Conservation (phyloP, 495 filamentous ascomycete species). For the Lindgomyces ingoldianus region DNA sequence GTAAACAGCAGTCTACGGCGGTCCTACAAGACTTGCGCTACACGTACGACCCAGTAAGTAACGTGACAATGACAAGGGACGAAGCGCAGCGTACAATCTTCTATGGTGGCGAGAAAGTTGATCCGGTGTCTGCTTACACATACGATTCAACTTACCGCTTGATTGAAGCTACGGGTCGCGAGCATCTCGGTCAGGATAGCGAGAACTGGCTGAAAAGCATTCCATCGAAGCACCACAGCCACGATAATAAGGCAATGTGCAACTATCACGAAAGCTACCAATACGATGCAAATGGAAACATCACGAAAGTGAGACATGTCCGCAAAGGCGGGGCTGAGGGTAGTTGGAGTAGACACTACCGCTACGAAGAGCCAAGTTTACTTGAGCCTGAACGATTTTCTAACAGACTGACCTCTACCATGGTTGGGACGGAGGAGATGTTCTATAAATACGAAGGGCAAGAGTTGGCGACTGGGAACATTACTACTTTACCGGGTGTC, state of each 20-base stretch:
- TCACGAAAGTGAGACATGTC: neutral
- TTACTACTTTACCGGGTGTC: neutral
- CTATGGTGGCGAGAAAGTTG: neutral
- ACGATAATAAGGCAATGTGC: neutral
- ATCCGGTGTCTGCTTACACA: neutral
- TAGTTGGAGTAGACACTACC: neutral
- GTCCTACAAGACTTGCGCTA: neutral
- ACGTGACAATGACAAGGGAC: neutral
- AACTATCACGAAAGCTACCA: neutral
- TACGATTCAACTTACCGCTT: neutral
- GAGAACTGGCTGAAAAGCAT: neutral
- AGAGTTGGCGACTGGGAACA: neutral
- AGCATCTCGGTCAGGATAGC: neutral
- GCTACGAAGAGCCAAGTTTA: neutral
- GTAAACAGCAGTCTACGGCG: too few species aligned
- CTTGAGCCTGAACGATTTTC: neutral
- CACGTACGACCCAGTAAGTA: neutral
- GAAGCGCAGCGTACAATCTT: neutral
- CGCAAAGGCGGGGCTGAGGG: neutral
- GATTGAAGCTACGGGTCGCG: neutral
- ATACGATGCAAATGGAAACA: neutral
- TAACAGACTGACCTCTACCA: neutral
- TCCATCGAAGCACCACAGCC: neutral
- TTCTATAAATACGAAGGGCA: neutral
- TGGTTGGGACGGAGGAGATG: neutral